Conservation (phyloP, 1,284 basidiomycete genomes). For the Trametes polyzona region DNA sequence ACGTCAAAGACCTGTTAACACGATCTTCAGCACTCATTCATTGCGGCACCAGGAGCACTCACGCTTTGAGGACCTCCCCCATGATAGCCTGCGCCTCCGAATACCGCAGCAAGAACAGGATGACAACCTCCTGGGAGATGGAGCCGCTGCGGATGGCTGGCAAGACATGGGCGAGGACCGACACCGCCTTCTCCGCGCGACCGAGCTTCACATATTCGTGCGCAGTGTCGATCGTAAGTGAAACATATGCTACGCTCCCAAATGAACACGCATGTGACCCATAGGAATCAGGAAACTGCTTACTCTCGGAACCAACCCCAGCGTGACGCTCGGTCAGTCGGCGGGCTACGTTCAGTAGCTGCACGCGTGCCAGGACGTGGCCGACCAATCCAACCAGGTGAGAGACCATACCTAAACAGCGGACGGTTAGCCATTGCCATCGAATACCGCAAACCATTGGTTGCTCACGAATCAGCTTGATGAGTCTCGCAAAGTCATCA, state of each 20-base stretch:
- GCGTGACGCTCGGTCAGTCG: conserved; percentile 33
- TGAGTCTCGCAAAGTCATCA: conserved; percentile 54
- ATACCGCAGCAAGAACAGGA: conserved; percentile 66
- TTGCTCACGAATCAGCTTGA: conserved; percentile 53
- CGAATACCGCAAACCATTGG: background rate
- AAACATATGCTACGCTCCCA: conserved; percentile 58
- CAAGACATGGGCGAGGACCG: conserved; percentile 63
- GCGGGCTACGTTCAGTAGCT: conserved; percentile 38
- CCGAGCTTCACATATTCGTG: conserved; percentile 81
- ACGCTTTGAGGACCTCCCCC: conserved; percentile 71
- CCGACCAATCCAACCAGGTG: conserved; percentile 72
- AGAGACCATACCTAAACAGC: conserved; percentile 56
- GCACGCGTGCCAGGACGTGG: conserved; percentile 47
- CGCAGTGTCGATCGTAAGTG: conserved; percentile 71
- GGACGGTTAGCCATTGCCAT: conserved; percentile 1
- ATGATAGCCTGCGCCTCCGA: conserved; percentile 66
- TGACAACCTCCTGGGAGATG: conserved; percentile 52
- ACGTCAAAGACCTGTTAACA: conserved; percentile 50
- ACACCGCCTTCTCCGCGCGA: conserved; percentile 65
- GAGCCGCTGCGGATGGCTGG: conserved; percentile 46
- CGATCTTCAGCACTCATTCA: background rate
- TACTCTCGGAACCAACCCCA: conserved; percentile 53
- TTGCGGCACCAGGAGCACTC: conserved; percentile 19
- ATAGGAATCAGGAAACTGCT: conserved; percentile 9
- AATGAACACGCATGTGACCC: background rate